Percentiles rank a stretch among this genome's conserved stretches.
phyloP scores from a whole-genome alignment of 352 stramenopile genomes.

The Globisporangium echinulatum region DNA sequence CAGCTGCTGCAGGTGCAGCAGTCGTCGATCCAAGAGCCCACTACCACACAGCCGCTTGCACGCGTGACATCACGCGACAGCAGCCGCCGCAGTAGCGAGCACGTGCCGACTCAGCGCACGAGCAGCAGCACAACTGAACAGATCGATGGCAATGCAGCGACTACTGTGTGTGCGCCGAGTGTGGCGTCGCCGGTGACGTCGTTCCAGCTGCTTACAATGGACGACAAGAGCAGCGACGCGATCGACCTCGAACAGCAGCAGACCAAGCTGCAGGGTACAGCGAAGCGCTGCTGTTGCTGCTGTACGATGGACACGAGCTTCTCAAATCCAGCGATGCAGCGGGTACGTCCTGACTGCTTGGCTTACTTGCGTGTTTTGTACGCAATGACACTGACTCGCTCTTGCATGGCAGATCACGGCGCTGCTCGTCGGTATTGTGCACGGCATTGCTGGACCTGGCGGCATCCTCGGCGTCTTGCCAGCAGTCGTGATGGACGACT shows the following conservation, averaged over 20 bases:
- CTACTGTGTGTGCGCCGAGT: too few relatives aligned
- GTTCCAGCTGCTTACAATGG: slow-evolving; percentile 14
- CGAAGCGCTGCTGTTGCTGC: slow-evolving; percentile 22
- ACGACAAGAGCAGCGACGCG: slow-evolving; percentile 8
- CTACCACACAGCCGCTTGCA: too few relatives aligned
- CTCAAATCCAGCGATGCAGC: slow-evolving; percentile 46
- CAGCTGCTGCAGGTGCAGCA: neutral
- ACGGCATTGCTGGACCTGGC: slow-evolving; percentile 67
- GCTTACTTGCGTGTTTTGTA: too few relatives aligned
- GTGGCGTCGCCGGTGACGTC: slow-evolving; percentile 7
- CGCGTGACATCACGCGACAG: too few relatives aligned
- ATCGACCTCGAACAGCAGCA: neutral
- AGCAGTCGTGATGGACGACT: slow-evolving; percentile 67
- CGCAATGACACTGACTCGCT: neutral
- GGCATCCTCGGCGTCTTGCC: slow-evolving; percentile 80
- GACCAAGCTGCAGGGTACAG: slow-evolving; percentile 3
- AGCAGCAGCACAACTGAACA: too few relatives aligned
- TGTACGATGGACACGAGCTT: slow-evolving; percentile 22
- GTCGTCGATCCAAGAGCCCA: neutral
- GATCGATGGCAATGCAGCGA: too few relatives aligned
- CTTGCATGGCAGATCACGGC: slow-evolving; percentile 47
- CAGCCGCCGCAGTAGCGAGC: neutral
- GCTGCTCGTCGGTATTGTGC: slow-evolving; percentile 73
- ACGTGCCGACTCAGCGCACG: too few relatives aligned
- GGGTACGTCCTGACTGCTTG: slow-evolving; percentile 10